These are phyloP conservation scores for Panus rudis DNA, from an alignment of 768 basidiomycete genomes.

Conservation along the genomic window DNA sequence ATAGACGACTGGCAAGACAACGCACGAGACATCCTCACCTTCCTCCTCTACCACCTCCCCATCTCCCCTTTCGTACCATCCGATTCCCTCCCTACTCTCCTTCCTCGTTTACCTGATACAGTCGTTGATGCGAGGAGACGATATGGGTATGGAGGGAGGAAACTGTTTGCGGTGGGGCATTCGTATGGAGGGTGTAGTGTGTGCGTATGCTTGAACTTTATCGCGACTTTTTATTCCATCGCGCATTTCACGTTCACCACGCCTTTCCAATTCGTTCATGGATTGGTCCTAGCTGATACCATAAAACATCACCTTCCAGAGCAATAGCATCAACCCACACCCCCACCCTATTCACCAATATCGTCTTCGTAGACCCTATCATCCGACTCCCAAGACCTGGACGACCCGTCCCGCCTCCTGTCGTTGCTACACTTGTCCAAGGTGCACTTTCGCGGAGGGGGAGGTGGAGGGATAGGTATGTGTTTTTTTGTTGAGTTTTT, in stretches of 20 bases:
- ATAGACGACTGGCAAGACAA: slow-evolving; percentile 77
- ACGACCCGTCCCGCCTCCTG: not conserved
- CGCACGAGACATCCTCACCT: slow-evolving; percentile 70
- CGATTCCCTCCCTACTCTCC: slow-evolving; percentile 40
- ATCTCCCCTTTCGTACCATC: slow-evolving; percentile 11
- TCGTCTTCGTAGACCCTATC: slow-evolving; percentile 79
- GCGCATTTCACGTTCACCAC: too few species aligned
- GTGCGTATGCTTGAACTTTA: too few species aligned
- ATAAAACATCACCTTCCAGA: slow-evolving; percentile 1
- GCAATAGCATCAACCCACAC: not conserved
- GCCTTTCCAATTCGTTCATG: too few species aligned
- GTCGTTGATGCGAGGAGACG: slow-evolving; percentile 35
- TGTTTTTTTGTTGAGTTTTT: not conserved
- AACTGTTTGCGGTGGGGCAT: slow-evolving; percentile 70
- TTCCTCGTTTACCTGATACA: slow-evolving; percentile 39
- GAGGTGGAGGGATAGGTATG: slow-evolving; percentile 57
- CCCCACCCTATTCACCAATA: slow-evolving; percentile 54
- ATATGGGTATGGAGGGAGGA: slow-evolving; percentile 45
- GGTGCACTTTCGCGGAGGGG: slow-evolving; percentile 54
- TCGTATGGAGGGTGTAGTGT: slow-evolving; percentile 77
- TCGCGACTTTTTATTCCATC: too few species aligned
- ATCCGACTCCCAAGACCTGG: slow-evolving; percentile 25
- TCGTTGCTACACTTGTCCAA: slow-evolving; percentile 16
- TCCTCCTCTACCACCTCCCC: slow-evolving; percentile 65
- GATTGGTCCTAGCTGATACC: too few species aligned